Base-by-base conservation (phyloP, 768 basidiomycete genomes). In the Tricholoma flavovirens region DNA sequence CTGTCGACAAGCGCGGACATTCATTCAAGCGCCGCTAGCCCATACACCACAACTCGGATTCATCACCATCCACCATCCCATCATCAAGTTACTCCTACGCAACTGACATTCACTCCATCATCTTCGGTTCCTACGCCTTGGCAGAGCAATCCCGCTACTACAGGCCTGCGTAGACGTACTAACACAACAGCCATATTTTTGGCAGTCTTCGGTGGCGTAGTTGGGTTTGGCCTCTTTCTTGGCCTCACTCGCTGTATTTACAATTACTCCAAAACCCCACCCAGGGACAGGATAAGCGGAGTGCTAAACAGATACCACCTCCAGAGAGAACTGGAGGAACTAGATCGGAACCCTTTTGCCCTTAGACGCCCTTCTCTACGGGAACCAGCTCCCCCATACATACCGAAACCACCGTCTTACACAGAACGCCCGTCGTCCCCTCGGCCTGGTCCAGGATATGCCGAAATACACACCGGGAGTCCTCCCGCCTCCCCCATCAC, bases 341-440 rank as follows among this genome's bases (percentile, higher is more conserved):
- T 77, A 48, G 73, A 75, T 55, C 71, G 73, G 21, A 73, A 73
- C 38, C 74, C 75, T 15, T 54, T 61, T 29, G 49, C 59, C 4
- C 53, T 67, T 30, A 66, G 71, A 19, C 62, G 64, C 17, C 61
- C 62, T 32, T 66, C 70, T 30, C 60, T 69, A 40, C 71, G 62
- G 9, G 78, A 76, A 14, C 79, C 81, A 17, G 77, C 79, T 1
- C 82, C 82, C 42, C 79, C 79, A 1, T 83, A 83, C 63, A 64
- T 77, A 49, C 75, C 74, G n/a, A 74, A 74, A 17, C 81, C 83
- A 11, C 75, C 78, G 5, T 69, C 73, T 3, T 83, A 83, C 61
- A 10, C 43, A 15, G 33, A 33, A 12, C 17, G 9, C 9, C 67
- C 70, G 4, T 30, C 29, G 6, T 62, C 59, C 15, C 33, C 30